Percentiles rank a stretch among this genome's conserved stretches.
These are phyloP conservation scores for Asterella californica DNA, from an alignment of 225 moss, liverwort and hornwort genomes.

Conservation along the genomic window DNA sequence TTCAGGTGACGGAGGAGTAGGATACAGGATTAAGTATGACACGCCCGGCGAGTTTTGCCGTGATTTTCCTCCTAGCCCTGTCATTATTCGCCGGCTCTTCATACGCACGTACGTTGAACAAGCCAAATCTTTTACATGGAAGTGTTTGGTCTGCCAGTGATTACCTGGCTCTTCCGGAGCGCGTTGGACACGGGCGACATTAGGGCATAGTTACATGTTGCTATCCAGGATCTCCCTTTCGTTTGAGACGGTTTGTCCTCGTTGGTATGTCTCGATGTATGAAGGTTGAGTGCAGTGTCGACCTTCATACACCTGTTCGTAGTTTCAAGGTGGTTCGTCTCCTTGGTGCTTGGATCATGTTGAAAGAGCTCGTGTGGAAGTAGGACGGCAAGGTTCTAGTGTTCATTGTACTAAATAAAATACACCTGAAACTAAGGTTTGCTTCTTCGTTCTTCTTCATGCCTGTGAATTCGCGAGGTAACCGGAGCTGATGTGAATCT, in stretches of 20 bases:
- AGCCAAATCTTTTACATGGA: background rate
- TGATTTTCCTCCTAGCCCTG: slow-evolving; percentile 7
- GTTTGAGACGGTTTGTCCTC: no score
- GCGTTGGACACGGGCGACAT: background rate
- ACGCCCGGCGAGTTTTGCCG: background rate
- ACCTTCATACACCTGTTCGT: no score
- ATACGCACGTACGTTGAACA: slow-evolving; percentile 5
- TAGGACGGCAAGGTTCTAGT: no score
- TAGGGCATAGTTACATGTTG: no score
- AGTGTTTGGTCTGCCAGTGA: background rate
- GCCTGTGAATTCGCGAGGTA: background rate
- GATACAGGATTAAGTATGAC: background rate
- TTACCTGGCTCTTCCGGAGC: background rate
- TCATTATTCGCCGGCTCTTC: background rate
- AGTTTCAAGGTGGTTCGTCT: no score
- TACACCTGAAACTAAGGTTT: background rate
- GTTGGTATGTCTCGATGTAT: no score
- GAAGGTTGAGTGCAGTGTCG: no score
- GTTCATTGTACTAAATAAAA: no score
- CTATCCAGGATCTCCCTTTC: no score
- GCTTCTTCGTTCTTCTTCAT: background rate
- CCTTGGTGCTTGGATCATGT: no score
- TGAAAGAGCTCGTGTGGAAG: no score
- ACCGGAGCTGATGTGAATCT: background rate
- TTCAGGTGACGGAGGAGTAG: background rate